These are phyloP conservation scores for Naganishia vaughanmartiniae DNA, from an alignment of 768 basidiomycete genomes.

Conservation along the genomic window DNA sequence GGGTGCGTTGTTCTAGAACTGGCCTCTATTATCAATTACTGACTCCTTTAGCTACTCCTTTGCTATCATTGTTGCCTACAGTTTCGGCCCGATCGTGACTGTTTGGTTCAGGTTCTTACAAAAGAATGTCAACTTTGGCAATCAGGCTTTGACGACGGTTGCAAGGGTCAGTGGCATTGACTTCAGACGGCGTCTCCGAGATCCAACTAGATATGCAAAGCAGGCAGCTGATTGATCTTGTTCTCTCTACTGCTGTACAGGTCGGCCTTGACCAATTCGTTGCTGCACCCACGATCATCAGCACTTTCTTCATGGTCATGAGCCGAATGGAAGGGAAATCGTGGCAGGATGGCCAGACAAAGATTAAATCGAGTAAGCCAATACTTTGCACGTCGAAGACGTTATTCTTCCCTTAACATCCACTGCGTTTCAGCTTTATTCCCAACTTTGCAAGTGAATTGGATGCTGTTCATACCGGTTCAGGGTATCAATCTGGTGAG, in stretches of 20 bases:
- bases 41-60: slow-evolving; percentile 60
- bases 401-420: neutral
- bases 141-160: slow-evolving; percentile 24
- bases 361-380: slow-evolving; percentile 52
- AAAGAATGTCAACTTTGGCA: slow-evolving; percentile 24
- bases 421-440: slow-evolving; percentile 32
- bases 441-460: slow-evolving; percentile 49
- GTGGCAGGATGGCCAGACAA: slow-evolving; percentile 57
- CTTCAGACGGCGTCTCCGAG: neutral
- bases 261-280: slow-evolving; percentile 79
- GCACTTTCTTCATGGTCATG: slow-evolving; percentile 71
- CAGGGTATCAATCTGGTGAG: slow-evolving; percentile 48
- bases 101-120: slow-evolving; percentile 63
- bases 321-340: slow-evolving; percentile 74
- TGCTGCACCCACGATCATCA: slow-evolving; percentile 66
- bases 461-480: slow-evolving; percentile 42
- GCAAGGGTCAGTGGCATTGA: slow-evolving; percentile 12
- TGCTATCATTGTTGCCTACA: slow-evolving; percentile 57
- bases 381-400: neutral
- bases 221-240: too few species aligned
- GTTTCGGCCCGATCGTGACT: slow-evolving; percentile 79
- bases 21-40: slow-evolving; percentile 53
- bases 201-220: too few species aligned
- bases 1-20: slow-evolving; percentile 1
- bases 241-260: neutral